Evolutionary conservation across 352 stramenopile species (phyloP), one percentile per base, ranked within the genome.

Genomic region (Phytophthora tubulina): DNA sequence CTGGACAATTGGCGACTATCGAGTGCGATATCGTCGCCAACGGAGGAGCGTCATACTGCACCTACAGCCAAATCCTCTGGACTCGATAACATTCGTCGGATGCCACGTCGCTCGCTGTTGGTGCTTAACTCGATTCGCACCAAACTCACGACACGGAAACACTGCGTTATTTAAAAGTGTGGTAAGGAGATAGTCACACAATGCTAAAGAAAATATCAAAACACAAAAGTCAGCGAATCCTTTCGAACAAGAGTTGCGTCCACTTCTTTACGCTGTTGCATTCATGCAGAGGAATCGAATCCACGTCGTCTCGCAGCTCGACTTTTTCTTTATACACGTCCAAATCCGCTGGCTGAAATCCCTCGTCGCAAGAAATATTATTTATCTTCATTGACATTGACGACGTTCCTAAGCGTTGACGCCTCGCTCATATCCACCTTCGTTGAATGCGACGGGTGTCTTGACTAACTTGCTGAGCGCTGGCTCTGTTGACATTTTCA

Each of bases 121-220:
- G 8, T 72, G 45, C 45, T 79, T 2, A 72, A 66, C 30, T 69
- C 61, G 27, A 32, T 79, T 14, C 67, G 72, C 13, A 73, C 38
- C 30, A 79, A 73, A 15, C 35, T 79, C 17, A 35, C 33, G 41
- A 45, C 49, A 5, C 45, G 46, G 7, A 79, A 67, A 48, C 48
- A 63, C 21, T 39, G 65, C 39, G 36, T 55, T 76, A 76, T 79
- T 70, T 79, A 76, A 76, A 11, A 61, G 14, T 49, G 38, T 50
- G 15, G 54, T 41, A 11, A 30, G 13, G 7, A 45, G n/a, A 71
- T 64, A 27, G 41, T 68, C 44, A 17, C 50, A 36, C 39, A 21
- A 48, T 35, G 41, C 33, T 50, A 57, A 56, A 54, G 27, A 74
- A 57, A 44, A 21, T 63, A 49, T 67, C 11, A 36, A 27, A 1